Base-by-base conservation (phyloP, 169 alveolate genomes). In the Amoebophrya sp. region DNA sequence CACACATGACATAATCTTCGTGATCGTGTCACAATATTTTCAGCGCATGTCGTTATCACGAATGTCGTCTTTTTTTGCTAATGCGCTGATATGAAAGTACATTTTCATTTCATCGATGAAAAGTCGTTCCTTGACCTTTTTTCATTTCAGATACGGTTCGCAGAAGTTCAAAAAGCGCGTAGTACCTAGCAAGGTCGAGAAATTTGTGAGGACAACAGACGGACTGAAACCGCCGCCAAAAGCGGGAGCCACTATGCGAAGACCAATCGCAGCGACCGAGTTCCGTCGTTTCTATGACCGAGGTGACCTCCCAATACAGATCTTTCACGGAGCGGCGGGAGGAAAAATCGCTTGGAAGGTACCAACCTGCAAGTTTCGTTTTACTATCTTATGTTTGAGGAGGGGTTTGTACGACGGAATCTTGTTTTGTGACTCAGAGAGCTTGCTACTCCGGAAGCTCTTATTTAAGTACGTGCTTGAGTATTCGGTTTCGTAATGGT, bases 241-340 rank as follows among this genome's bases (percentile, higher is more conserved):
- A 1, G 83, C 83, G 18, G 98, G 98, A 34, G 98, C 98, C 41
- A 95, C 93, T 92, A 90, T 94, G 47, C 94, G 95, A 89, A 29
- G 65, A n/a, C 92, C 92, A 23, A 41, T 90, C 0, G 38, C 38
- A 3, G 41, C 83, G 14, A 41, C 94, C 6, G 94, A 93, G 94
- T 93, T 93, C 91, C 92, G 94, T 36, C 93, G 93, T 33, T 93
- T 95, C 94, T 96, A 97, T 93, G 98, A 97, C 94, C 95, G 99
- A 91, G 99, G 99, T 24, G 99, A 97, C 92, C 90, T 96, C 90
- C 99, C 99, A 26, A 95, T 98, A 55, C 94, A 93, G 94, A 90
- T 77, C 12, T n/a, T 55, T 0, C 83, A 54, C 89, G 95, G 94
- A 93, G 97, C 96, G 90, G 94, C 96, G 41, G 96, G 96, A 41